These are phyloP conservation scores for Lactarius psammicola DNA, from an alignment of 768 basidiomycete species.

Conservation along the genomic window DNA sequence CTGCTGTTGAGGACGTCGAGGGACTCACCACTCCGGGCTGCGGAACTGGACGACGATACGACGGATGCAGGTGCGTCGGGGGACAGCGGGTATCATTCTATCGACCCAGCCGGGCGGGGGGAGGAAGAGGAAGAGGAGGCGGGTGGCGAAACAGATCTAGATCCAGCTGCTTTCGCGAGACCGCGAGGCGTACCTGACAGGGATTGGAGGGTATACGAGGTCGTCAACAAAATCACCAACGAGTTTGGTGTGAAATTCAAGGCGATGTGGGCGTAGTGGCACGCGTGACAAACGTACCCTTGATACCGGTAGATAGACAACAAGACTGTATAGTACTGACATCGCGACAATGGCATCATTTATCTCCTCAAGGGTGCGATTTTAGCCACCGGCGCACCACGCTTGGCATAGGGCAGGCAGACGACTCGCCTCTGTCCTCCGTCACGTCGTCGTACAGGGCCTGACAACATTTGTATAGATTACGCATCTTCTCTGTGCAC, in stretches of 20 bases:
- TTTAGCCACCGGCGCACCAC: slow-evolving; percentile 61
- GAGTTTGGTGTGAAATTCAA: slow-evolving; percentile 61
- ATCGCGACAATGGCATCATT: neutral
- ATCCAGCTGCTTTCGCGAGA: slow-evolving; percentile 30
- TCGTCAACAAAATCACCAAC: slow-evolving; percentile 42
- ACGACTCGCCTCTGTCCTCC: slow-evolving; percentile 45
- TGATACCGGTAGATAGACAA: neutral
- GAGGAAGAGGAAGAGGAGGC: slow-evolving; percentile 34
- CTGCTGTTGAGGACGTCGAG: slow-evolving; percentile 38
- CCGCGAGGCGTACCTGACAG: slow-evolving; percentile 43
- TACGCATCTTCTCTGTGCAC: slow-evolving; percentile 51
- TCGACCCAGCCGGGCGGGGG: slow-evolving; percentile 35
- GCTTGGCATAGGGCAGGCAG: slow-evolving; percentile 57
- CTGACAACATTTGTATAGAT: slow-evolving; percentile 62
- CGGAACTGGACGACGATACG: slow-evolving; percentile 28
- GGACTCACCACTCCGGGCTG: slow-evolving; percentile 18
- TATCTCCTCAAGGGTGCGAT: slow-evolving; percentile 39
- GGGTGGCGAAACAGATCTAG: slow-evolving; percentile 23
- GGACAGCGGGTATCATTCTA: slow-evolving; percentile 38
- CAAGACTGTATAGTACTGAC: neutral
- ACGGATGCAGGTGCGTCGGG: slow-evolving; percentile 28
- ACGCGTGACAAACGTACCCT: too few species aligned
- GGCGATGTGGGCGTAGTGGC: slow-evolving; percentile 49
- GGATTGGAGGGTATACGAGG: slow-evolving; percentile 58
- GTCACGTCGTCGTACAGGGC: slow-evolving; percentile 49